phyloP scores from a whole-genome alignment of 176 grass and related monocot genomes.

The Poa pratensis region DNA sequence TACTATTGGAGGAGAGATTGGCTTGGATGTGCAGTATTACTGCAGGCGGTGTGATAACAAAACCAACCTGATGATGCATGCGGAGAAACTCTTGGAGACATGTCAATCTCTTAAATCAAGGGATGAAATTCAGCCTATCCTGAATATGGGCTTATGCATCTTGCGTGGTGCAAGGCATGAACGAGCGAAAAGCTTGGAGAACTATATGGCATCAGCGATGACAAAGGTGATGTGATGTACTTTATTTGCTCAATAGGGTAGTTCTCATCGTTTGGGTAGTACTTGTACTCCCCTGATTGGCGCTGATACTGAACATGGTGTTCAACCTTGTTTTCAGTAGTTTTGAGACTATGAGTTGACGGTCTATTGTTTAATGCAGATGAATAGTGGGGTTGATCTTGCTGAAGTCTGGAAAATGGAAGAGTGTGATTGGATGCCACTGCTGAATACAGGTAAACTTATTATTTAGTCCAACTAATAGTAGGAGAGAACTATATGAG shows the following conservation, averaged over 20 bases:
- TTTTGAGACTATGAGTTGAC: constrained; percentile 42
- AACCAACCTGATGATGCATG: constrained; percentile 74
- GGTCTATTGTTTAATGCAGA: constrained; percentile 62
- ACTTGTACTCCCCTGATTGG: constrained; percentile 27
- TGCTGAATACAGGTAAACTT: constrained; percentile 45
- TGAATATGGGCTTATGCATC: constrained; percentile 73
- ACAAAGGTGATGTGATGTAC: constrained; percentile 49
- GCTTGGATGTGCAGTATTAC: constrained; percentile 83
- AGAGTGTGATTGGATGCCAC: constrained; percentile 28
- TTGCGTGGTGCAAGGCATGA: constrained; percentile 62
- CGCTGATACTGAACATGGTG: constrained; percentile 29
- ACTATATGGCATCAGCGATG: constrained; percentile 56
- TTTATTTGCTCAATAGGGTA: constrained; percentile 17
- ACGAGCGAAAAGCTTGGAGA: constrained; percentile 62
- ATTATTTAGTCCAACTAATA: constrained; percentile 29
- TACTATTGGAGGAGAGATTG: constrained; percentile 83
- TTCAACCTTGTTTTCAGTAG: constrained; percentile 29
- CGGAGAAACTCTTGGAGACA: constrained; percentile 57
- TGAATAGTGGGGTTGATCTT: constrained; percentile 63
- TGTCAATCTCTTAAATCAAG: constrained; percentile 66
- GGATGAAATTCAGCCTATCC: constrained; percentile 62
- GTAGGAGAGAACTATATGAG: constrained; percentile 36
- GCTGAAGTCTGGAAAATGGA: constrained; percentile 79
- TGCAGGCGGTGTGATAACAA: constrained; percentile 92
- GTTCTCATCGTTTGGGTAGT: constrained; percentile 29